phyloP scores from a whole-genome alignment of 2,329 filamentous ascomycete species.

The Monosporascus ibericus region DNA sequence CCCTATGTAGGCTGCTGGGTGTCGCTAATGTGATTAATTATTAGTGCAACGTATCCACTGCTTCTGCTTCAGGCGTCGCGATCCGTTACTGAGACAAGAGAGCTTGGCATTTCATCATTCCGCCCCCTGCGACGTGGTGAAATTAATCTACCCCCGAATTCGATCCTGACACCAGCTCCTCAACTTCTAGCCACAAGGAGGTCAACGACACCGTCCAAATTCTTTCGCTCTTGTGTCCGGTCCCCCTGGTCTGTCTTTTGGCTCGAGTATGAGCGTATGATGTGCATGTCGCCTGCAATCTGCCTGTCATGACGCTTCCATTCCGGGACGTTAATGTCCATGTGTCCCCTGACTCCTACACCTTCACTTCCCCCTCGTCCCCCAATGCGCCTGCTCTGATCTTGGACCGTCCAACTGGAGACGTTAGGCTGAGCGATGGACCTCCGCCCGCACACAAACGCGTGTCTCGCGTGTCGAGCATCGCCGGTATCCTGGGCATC shows the following conservation, averaged over 20 bases:
- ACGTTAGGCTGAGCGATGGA: slow-evolving; percentile 78
- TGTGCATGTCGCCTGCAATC: slow-evolving; percentile 8
- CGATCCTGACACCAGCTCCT: no score
- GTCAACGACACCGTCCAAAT: background rate
- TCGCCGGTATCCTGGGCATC: slow-evolving; percentile 89
- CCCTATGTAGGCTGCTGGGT: no score
- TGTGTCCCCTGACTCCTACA: slow-evolving; percentile 85
- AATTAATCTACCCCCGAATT: no score
- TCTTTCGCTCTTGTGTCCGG: slow-evolving; percentile 6
- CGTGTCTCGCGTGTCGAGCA: slow-evolving; percentile 70
- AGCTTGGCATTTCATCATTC: no score
- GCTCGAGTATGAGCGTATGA: slow-evolving; percentile 12
- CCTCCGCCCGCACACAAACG: slow-evolving; percentile 70
- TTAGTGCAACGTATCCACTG: no score
- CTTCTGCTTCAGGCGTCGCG: no score
- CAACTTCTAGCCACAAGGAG: no score
- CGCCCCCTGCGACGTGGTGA: no score
- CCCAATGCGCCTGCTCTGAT: slow-evolving; percentile 82
- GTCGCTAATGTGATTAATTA: no score
- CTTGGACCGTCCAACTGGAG: slow-evolving; percentile 86
- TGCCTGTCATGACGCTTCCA: slow-evolving; percentile 44
- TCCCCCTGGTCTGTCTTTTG: slow-evolving; percentile 2
- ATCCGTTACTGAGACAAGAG: no score
- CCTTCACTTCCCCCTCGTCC: slow-evolving; percentile 92
- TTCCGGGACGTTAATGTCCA: slow-evolving; percentile 98